phyloP scores from a whole-genome alignment of 2,329 filamentous ascomycete species.

The Penicillium sp. region DNA sequence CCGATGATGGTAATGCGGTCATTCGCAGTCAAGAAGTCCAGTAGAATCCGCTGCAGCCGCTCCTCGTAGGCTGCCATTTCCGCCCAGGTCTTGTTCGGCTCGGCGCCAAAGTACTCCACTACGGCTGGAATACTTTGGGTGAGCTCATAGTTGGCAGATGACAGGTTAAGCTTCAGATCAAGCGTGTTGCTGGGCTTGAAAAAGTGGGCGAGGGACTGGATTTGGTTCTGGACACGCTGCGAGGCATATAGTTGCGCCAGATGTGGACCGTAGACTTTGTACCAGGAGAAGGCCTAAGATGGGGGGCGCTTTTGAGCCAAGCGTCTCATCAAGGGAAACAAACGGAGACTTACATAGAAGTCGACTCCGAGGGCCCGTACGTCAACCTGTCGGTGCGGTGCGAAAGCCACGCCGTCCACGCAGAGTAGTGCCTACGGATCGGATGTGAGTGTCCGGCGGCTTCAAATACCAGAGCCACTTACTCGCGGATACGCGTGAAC shows the following conservation, averaged over 20 bases:
- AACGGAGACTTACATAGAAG: slow-evolving; percentile 54
- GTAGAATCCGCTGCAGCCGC: slow-evolving; percentile 56
- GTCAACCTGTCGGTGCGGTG: slow-evolving; percentile 69
- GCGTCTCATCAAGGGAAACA: background rate
- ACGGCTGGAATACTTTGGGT: slow-evolving; percentile 62
- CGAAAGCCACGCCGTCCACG: slow-evolving; percentile 74
- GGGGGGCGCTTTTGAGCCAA: background rate
- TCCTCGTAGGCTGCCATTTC: slow-evolving; percentile 60
- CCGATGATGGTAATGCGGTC: slow-evolving; percentile 60
- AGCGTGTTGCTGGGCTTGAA: slow-evolving; percentile 63
- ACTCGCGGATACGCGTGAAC: slow-evolving; percentile 46
- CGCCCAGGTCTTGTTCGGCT: slow-evolving; percentile 47
- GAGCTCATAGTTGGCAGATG: slow-evolving; percentile 69
- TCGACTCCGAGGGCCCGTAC: slow-evolving; percentile 68
- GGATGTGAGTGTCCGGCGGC: background rate
- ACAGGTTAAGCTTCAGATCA: slow-evolving; percentile 66
- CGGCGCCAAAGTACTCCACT: slow-evolving; percentile 57
- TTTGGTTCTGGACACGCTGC: slow-evolving; percentile 52
- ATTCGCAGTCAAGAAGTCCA: slow-evolving; percentile 57
- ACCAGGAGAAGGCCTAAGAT: slow-evolving; percentile 66
- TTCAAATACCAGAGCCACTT: background rate
- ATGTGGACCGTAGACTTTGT: slow-evolving; percentile 79
- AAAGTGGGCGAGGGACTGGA: slow-evolving; percentile 63
- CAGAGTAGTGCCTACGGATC: slow-evolving; percentile 56
- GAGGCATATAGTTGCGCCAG: slow-evolving; percentile 68